A percentile compares a stretch with the other conserved stretches of the same genome.
phyloP scores from a whole-genome alignment of 1,284 basidiomycete genomes.

The Sanghuangporus sanghuang region DNA sequence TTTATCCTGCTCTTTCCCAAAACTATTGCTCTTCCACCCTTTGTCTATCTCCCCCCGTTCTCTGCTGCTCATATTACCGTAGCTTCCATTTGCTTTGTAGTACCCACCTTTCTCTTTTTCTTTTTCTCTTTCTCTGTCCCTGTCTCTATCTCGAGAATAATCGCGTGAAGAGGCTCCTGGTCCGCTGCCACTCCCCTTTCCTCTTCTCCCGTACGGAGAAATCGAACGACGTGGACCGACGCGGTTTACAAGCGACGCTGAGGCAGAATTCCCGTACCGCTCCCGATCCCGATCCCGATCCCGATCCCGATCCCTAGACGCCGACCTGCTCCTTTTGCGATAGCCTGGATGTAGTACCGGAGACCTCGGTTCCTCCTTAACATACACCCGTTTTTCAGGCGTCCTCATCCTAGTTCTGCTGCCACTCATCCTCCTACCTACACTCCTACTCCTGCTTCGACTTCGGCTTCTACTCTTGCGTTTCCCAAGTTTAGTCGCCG shows the following conservation, averaged over 20 bases:
- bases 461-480: no score
- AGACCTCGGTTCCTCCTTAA: slow-evolving; percentile 9
- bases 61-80: background rate
- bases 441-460: no score
- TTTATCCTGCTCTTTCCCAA: background rate
- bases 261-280: background rate
- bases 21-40: background rate
- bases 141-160: background rate
- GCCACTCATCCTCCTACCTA: background rate
- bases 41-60: background rate
- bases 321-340: background rate
- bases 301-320: background rate
- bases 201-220: background rate
- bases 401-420: background rate
- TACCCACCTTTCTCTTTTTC: no score
- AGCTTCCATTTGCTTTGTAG: background rate
- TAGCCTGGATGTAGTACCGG: background rate
- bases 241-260: background rate
- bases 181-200: background rate
- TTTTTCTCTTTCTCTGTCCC: background rate
- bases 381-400: background rate
- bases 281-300: no score
- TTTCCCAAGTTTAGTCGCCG: no score
- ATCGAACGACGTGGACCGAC: background rate
- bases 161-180: background rate